Evolutionary conservation across 495 filamentous ascomycete species (phyloP).

Genomic region (Patellaria atrata): DNA sequence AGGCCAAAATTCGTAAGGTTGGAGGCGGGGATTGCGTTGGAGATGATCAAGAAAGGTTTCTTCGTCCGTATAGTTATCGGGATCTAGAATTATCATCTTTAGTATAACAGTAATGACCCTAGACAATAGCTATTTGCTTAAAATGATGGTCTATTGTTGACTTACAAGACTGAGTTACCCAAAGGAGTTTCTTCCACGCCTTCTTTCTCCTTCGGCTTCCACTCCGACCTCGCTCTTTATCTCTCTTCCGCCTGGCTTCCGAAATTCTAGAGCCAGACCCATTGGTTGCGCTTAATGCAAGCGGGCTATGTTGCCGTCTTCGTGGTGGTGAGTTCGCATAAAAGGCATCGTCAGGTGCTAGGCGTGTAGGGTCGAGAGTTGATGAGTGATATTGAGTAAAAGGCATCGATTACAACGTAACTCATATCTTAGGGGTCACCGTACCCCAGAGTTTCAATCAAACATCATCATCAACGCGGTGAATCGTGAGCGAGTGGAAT

Average conservation of each 20-base stretch:
- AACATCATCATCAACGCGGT: too few relatives aligned
- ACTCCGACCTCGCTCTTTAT: slow-evolving; percentile 38
- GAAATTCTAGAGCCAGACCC: slow-evolving; percentile 25
- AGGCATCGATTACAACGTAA: too few relatives aligned
- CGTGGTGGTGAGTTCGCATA: slow-evolving; percentile 40
- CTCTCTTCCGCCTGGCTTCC: slow-evolving; percentile 30
- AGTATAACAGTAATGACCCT: neutral
- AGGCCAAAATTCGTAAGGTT: slow-evolving; percentile 97
- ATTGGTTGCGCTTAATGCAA: slow-evolving; percentile 11
- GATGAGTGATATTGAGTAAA: neutral
- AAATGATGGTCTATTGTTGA: neutral
- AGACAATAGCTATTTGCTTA: slow-evolving; percentile 16
- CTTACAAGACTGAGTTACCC: slow-evolving; percentile 92
- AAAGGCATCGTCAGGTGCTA: slow-evolving; percentile 77
- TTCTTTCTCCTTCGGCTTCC: slow-evolving; percentile 50
- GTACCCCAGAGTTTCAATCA: too few relatives aligned
- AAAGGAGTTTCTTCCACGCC: slow-evolving; percentile 87
- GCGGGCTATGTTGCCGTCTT: slow-evolving; percentile 28
- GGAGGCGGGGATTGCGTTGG: slow-evolving; percentile 84
- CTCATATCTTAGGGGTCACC: too few relatives aligned
- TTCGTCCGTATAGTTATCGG: slow-evolving; percentile 96
- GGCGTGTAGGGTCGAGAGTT: slow-evolving; percentile 34
- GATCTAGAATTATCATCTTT: slow-evolving; percentile 41
- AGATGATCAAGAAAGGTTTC: slow-evolving; percentile 90
- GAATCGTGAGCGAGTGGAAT: too few relatives aligned